Percentiles rank a stretch among this genome's conserved stretches.
Evolutionary conservation across 768 basidiomycete genomes (phyloP).

Genomic region (Melanogaster broomeanus): DNA sequence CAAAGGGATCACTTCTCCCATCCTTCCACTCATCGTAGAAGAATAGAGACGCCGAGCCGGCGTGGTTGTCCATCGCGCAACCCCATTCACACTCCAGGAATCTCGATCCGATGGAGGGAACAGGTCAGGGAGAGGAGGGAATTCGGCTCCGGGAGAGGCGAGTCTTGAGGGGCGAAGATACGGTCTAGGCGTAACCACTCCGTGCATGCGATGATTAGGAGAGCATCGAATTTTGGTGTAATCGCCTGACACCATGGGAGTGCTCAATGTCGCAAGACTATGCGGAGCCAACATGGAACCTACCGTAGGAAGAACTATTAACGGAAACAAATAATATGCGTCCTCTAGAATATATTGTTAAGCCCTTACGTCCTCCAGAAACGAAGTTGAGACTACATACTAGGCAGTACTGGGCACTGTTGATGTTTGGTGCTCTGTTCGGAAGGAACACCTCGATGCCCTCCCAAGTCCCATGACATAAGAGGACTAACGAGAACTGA

Average conservation of each 20-base stretch:
- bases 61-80: constrained; percentile 67
- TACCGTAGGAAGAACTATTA: constrained; percentile 40
- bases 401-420: too few relatives aligned
- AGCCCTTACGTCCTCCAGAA: constrained; percentile 42
- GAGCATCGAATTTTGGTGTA: constrained; percentile 26
- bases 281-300: constrained; percentile 3
- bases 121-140: constrained; percentile 45
- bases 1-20: constrained; percentile 54
- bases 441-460: too few relatives aligned
- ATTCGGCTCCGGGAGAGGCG: constrained; percentile 46
- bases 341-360: constrained; percentile 45
- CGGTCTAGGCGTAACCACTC: constrained; percentile 48
- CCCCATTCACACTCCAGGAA: constrained; percentile 47
- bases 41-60: constrained; percentile 47
- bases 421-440: too few relatives aligned
- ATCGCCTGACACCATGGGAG: constrained; percentile 16
- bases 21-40: constrained; percentile 39
- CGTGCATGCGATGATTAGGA: constrained; percentile 44
- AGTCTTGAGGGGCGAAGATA: constrained; percentile 43
- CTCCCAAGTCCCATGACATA: too few relatives aligned
- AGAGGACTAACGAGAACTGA: too few relatives aligned
- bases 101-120: constrained; percentile 47
- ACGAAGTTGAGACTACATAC: constrained; percentile 42
- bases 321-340: constrained; percentile 45
- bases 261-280: constrained; percentile 12